Evolutionary conservation across 2,329 filamentous ascomycete species (phyloP).

Genomic region (Claviceps sp.): DNA sequence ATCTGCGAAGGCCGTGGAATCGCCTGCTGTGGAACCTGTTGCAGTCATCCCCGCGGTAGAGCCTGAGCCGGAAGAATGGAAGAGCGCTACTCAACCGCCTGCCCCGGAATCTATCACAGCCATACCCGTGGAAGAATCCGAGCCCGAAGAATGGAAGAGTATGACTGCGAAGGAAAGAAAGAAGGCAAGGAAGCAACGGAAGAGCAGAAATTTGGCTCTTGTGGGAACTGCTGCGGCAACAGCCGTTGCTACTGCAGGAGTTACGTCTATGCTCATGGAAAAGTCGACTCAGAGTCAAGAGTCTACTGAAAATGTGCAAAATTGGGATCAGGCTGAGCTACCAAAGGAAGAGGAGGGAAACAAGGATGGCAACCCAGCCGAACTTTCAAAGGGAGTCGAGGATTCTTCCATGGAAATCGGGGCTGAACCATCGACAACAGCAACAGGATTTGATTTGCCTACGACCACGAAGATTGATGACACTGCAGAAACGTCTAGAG

Average conservation of each 20-base stretch:
- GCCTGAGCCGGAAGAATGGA: slow-evolving; percentile 7
- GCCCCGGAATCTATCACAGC: slow-evolving; percentile 1
- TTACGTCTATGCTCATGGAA: background rate
- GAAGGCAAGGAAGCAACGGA: slow-evolving; percentile 11
- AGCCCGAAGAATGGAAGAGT: slow-evolving; percentile 7
- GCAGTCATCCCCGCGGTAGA: slow-evolving; percentile 5
- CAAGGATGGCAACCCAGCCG: slow-evolving; percentile 5
- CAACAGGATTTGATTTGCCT: background rate
- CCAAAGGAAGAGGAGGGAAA: slow-evolving; percentile 9
- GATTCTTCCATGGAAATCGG: background rate
- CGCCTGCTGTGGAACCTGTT: slow-evolving; percentile 1
- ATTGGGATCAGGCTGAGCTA: slow-evolving; percentile 6
- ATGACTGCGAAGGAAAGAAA: slow-evolving; percentile 10
- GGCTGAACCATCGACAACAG: background rate
- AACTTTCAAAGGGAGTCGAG: background rate
- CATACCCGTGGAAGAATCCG: slow-evolving; percentile 5
- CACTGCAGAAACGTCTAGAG: too few species aligned
- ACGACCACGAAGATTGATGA: too few species aligned
- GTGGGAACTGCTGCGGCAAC: slow-evolving; percentile 1
- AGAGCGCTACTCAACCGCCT: slow-evolving; percentile 4
- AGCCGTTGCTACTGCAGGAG: slow-evolving; percentile 3
- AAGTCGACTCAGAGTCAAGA: slow-evolving; percentile 6
- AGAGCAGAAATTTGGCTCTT: slow-evolving; percentile 6
- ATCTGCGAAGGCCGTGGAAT: slow-evolving; percentile 8
- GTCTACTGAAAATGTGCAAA: background rate